phyloP scores from a whole-genome alignment of 441 rosid genomes.

The Omphalea diandra region DNA sequence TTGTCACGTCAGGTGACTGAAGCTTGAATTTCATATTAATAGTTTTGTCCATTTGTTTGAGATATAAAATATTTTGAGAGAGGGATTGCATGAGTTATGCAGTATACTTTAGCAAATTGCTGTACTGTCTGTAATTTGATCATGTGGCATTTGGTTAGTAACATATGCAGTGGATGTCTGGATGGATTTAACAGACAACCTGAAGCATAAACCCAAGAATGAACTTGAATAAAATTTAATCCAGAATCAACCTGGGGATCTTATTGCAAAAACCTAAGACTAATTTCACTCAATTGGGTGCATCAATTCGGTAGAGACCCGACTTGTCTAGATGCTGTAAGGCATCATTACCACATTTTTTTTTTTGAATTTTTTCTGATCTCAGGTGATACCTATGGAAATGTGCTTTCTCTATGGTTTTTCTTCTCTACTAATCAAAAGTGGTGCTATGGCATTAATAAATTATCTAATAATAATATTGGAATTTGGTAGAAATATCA shows the following conservation, averaged over 20 bases:
- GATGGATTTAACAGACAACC: neutral
- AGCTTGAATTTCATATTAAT: too few relatives aligned
- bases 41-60: too few relatives aligned
- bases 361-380: neutral
- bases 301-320: too few relatives aligned
- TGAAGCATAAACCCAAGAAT: constrained; percentile 6
- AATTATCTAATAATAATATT: neutral
- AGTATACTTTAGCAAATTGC: neutral
- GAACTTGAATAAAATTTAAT: neutral
- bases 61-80: too few relatives aligned
- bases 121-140: too few relatives aligned
- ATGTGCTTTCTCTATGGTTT: neutral
- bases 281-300: neutral
- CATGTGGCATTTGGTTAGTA: neutral
- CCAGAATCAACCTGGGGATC: too few relatives aligned
- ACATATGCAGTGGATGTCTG: neutral
- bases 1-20: too few relatives aligned
- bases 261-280: neutral
- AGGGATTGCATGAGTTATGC: too few relatives aligned
- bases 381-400: neutral
- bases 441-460: neutral
- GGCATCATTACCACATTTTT: neutral
- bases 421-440: constrained; percentile 8
- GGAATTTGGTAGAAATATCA: neutral
- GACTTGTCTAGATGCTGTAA: neutral